Conservation (phyloP, 495 filamentous ascomycete species). For the Aspergillus saccharolyticus region DNA sequence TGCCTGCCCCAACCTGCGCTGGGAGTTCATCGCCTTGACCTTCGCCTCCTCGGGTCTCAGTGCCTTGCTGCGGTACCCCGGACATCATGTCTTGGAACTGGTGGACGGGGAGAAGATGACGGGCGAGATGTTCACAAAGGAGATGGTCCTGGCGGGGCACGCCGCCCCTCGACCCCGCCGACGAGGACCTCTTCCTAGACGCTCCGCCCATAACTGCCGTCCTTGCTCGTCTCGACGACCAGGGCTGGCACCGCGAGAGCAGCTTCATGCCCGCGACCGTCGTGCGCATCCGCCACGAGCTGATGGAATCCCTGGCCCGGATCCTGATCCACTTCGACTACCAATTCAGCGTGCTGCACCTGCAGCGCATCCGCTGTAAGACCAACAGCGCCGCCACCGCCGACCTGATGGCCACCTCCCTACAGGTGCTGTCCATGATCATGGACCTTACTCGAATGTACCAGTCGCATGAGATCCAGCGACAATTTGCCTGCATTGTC, state of each 20-base stretch:
- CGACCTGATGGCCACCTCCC: conserved; percentile 39
- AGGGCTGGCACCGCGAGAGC: conserved; percentile 34
- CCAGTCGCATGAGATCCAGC: conserved; percentile 1
- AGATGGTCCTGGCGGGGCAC: conserved; percentile 7
- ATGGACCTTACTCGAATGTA: conserved; percentile 21
- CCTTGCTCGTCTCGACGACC: conserved; percentile 29
- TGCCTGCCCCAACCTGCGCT: conserved; percentile 34
- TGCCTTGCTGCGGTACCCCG: conserved; percentile 1
- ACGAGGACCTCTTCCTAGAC: conserved; percentile 36
- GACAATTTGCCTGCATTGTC: conserved; percentile 11
- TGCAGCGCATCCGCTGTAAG: conserved; percentile 44
- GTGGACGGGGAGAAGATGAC: neutral
- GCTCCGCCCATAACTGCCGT: conserved; percentile 25
- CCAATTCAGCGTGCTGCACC: conserved; percentile 43
- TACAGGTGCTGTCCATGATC: conserved; percentile 36
- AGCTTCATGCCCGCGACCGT: conserved; percentile 36
- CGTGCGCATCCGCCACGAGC: conserved; percentile 35
- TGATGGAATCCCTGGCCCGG: neutral
- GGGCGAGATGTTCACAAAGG: conserved; percentile 1
- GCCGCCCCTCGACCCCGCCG: conserved; percentile 45
- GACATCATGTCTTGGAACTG: neutral
- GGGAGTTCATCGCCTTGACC: conserved; percentile 47
- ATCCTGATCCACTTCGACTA: conserved; percentile 31
- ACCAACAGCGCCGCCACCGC: conserved; percentile 32
- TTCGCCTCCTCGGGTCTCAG: conserved; percentile 35